Conservation (phyloP, 257 asterid species). For the Linderniella brevidens region DNA sequence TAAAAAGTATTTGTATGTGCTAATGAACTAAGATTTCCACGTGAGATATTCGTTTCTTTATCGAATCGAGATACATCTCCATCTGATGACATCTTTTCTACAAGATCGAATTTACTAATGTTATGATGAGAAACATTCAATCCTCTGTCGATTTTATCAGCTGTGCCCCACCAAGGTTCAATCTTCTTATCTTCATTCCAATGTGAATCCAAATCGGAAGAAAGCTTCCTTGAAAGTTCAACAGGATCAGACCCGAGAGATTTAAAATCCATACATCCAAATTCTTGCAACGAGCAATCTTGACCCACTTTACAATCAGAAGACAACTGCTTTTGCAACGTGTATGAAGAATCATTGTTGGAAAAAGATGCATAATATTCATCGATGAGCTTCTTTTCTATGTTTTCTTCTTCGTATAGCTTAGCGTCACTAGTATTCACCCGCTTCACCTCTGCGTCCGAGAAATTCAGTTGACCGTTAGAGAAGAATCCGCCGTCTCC, state of each 20-base stretch:
- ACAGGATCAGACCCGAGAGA: constrained; percentile 11
- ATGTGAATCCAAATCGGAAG: too few relatives aligned
- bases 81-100: constrained; percentile 15
- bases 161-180: too few relatives aligned
- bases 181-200: too few relatives aligned
- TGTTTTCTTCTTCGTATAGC: constrained; percentile 14
- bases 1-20: too few relatives aligned
- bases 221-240: constrained; percentile 5
- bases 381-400: constrained; percentile 27
- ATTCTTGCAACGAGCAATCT: constrained; percentile 17
- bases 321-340: too few relatives aligned
- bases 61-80: constrained; percentile 10
- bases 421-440: constrained; percentile 12
- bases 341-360: constrained; percentile 12
- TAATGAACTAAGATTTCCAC: constrained; percentile 2
- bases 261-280: constrained; percentile 13
- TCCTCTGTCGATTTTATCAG: constrained; percentile 11
- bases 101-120: constrained; percentile 12
- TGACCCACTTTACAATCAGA: constrained; percentile 16
- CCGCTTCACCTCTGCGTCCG: constrained; percentile 17
- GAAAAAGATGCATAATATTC: constrained; percentile 21
- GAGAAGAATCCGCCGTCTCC: constrained; percentile 16
- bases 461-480: constrained; percentile 12
- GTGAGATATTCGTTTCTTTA: constrained; percentile 10
- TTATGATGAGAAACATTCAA: constrained; percentile 23